Conservation (phyloP, 139 green algal genomes). For the Chlamydomonas incerta region DNA sequence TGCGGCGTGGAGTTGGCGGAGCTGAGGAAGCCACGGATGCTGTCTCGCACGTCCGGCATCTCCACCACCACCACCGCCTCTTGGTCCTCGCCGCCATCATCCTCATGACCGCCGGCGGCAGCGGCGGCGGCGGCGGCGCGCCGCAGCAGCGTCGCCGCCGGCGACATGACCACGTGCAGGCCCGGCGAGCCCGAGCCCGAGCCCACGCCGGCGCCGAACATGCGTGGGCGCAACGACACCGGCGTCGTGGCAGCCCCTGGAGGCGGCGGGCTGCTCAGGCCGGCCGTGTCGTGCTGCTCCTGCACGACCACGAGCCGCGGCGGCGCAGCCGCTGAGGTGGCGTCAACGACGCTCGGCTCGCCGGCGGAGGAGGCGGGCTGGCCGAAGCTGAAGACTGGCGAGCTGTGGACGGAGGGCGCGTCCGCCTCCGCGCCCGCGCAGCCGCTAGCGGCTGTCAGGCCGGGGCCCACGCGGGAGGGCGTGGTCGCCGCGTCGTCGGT, state of each 20-base stretch:
- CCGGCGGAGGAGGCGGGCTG: neutral
- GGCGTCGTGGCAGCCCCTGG: too few relatives aligned
- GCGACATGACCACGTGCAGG: neutral
- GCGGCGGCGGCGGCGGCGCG: too few relatives aligned
- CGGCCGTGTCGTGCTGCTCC: too few relatives aligned
- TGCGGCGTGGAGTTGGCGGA: neutral
- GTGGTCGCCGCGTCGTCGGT: neutral
- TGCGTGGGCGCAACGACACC: too few relatives aligned
- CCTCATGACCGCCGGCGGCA: too few relatives aligned
- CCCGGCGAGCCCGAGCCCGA: neutral
- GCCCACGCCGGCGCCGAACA: too few relatives aligned
- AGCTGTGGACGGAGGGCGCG: neutral
- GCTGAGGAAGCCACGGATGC: neutral
- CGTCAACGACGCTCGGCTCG: neutral
- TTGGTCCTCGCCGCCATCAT: neutral
- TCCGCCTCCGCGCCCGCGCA: neutral
- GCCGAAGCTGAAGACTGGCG: conserved; percentile 9
- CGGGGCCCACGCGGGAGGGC: neutral
- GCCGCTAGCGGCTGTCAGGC: neutral
- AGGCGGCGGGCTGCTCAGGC: too few relatives aligned
- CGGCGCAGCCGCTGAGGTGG: too few relatives aligned
- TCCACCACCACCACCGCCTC: neutral
- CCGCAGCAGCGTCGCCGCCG: too few relatives aligned
- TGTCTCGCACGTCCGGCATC: neutral
- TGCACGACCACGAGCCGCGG: too few relatives aligned